Conservation (phyloP, 768 basidiomycete species). For the Tylopilus plumbeoviolaceoides region DNA sequence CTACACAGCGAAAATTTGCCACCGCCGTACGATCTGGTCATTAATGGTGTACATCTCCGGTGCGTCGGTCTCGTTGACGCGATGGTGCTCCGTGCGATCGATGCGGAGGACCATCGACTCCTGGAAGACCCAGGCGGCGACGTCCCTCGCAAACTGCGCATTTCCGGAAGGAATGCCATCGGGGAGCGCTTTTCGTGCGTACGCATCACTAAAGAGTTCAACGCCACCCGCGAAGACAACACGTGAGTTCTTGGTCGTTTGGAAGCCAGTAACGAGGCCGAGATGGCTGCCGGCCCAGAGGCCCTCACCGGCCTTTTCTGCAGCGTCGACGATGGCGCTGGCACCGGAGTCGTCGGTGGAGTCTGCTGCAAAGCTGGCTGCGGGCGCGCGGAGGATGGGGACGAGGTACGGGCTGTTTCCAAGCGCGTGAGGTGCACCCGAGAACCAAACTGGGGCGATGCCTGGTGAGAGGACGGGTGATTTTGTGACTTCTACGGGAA, state of each 20-base stretch:
- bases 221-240: constrained; percentile 79
- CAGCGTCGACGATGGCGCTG: constrained; percentile 63
- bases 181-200: constrained; percentile 57
- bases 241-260: constrained; percentile 72
- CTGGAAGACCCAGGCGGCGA: constrained; percentile 90
- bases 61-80: constrained; percentile 57
- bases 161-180: constrained; percentile 71
- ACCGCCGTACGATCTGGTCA: constrained; percentile 64
- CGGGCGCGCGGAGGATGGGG: constrained; percentile 75
- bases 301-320: constrained; percentile 73
- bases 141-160: constrained; percentile 62
- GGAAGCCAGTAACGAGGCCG: constrained; percentile 84
- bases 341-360: constrained; percentile 52
- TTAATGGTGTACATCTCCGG: constrained; percentile 79
- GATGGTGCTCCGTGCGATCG: constrained; percentile 69
- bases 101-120: constrained; percentile 79
- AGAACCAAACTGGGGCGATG: constrained; percentile 67
- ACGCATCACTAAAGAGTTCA: constrained; percentile 75
- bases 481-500: constrained; percentile 56
- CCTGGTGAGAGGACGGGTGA: constrained; percentile 45
- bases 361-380: constrained; percentile 74
- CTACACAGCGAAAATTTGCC: neutral
- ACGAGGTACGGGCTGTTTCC: constrained; percentile 74
- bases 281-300: constrained; percentile 79
- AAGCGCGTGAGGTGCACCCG: constrained; percentile 62